These are phyloP conservation scores for Pittosporum tobira DNA, from an alignment of 129 eudicot species.

Conservation along the genomic window DNA sequence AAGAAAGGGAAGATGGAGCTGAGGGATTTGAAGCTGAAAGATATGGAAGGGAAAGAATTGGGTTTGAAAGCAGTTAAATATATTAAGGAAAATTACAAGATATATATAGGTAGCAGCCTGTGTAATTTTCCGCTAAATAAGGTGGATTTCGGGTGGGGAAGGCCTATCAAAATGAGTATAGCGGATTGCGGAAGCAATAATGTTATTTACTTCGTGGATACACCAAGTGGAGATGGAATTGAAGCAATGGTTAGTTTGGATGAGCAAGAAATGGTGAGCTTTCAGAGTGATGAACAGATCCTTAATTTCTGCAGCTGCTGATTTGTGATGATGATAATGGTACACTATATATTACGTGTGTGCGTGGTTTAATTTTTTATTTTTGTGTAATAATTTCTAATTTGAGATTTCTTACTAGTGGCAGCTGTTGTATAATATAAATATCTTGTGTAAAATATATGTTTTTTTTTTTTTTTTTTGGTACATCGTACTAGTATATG, in stretches of 20 bases:
- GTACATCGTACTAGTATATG: no score
- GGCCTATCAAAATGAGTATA: conserved; percentile 11
- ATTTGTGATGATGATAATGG: not conserved
- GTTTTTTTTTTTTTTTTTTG: no score
- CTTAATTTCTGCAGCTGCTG: not conserved
- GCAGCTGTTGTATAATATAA: no score
- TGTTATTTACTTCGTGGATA: conserved; percentile 4
- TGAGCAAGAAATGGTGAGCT: conserved; percentile 10
- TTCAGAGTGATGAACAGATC: conserved; percentile 4
- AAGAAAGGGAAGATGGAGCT: conserved; percentile 4
- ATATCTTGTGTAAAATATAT: no score
- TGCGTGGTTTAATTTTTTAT: no score
- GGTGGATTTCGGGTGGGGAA: conserved; percentile 35
- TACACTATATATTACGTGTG: no score
- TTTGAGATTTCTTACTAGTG: no score
- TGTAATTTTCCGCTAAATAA: conserved; percentile 14
- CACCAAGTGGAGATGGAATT: conserved; percentile 12
- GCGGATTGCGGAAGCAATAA: not conserved
- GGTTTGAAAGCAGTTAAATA: not conserved
- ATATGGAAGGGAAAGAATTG: not conserved
- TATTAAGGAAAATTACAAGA: not conserved
- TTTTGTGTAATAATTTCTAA: no score
- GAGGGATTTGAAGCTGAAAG: not conserved
- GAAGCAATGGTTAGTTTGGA: conserved; percentile 11
- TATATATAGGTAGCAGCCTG: not conserved